These are phyloP conservation scores for Naganishia sp. DNA, from an alignment of 1,284 basidiomycete species.

Conservation along the genomic window DNA sequence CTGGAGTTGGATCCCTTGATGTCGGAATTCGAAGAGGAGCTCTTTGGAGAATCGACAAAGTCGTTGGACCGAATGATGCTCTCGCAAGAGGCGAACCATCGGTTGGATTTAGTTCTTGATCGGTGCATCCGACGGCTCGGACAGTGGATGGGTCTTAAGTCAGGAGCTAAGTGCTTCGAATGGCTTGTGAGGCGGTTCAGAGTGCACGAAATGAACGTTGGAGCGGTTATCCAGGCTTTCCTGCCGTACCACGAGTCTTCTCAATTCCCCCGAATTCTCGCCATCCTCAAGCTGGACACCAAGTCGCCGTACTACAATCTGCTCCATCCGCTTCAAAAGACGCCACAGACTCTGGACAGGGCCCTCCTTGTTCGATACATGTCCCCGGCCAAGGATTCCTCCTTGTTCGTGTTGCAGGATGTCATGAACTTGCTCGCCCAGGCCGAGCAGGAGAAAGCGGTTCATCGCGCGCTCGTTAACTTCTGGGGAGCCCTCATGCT, in stretches of 20 bases:
- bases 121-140: constrained; percentile 72
- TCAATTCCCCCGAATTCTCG: constrained; percentile 90
- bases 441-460: constrained; percentile 60
- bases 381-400: constrained; percentile 62
- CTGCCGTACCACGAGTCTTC: constrained; percentile 93
- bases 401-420: constrained; percentile 63
- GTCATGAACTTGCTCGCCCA: constrained; percentile 65
- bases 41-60: constrained; percentile 84
- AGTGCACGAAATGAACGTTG: constrained; percentile 89
- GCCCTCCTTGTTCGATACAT: constrained; percentile 71
- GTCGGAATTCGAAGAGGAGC: constrained; percentile 60
- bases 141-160: constrained; percentile 76
- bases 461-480: constrained; percentile 73
- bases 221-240: constrained; percentile 76
- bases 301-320: constrained; percentile 54
- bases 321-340: constrained; percentile 72
- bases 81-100: constrained; percentile 63
- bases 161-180: constrained; percentile 84
- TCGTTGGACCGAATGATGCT: constrained; percentile 79
- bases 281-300: constrained; percentile 71
- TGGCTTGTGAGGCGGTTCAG: constrained; percentile 94
- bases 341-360: constrained; percentile 70
- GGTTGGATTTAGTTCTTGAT: constrained; percentile 57
- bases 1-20: constrained; percentile 63
- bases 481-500: constrained; percentile 83